Percentiles rank a stretch among this genome's conserved stretches.
These are phyloP conservation scores for Paramecium biaurelia DNA, from an alignment of 73 alveolate species.

Conservation along the genomic window DNA sequence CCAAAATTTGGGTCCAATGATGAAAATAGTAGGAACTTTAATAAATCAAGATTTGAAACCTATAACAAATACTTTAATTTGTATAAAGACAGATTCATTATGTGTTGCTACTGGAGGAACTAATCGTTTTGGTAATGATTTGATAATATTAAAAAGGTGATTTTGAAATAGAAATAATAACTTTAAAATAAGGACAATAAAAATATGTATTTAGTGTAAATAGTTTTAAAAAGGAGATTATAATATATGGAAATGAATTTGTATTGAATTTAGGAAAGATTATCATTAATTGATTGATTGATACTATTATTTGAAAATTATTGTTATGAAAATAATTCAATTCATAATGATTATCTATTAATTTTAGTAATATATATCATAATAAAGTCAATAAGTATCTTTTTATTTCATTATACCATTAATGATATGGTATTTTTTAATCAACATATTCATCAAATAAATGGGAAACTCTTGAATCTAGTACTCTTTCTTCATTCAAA, in stretches of 20 bases:
- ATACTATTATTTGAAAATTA: background rate
- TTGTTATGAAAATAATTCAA: too few relatives aligned
- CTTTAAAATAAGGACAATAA: background rate
- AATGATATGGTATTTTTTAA: slow-evolving; percentile 16
- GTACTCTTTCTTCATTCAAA: background rate
- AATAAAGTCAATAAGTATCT: background rate
- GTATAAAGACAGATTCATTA: background rate
- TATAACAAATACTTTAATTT: background rate
- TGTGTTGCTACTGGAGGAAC: background rate
- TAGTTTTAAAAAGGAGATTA: background rate
- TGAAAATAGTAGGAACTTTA: background rate
- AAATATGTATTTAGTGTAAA: background rate
- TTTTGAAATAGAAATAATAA: background rate
- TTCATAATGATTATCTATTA: background rate
- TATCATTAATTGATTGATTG: background rate
- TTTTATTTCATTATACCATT: slow-evolving; percentile 18
- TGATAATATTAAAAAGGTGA: background rate
- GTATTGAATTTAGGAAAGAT: background rate
- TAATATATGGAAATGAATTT: background rate
- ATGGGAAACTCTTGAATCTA: background rate
- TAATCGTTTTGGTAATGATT: background rate
- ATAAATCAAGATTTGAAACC: background rate
- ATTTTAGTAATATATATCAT: background rate
- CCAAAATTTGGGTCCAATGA: background rate
- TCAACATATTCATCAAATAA: background rate